phyloP scores from a whole-genome alignment of 257 asterid species.

The Solanum dulcamara region DNA sequence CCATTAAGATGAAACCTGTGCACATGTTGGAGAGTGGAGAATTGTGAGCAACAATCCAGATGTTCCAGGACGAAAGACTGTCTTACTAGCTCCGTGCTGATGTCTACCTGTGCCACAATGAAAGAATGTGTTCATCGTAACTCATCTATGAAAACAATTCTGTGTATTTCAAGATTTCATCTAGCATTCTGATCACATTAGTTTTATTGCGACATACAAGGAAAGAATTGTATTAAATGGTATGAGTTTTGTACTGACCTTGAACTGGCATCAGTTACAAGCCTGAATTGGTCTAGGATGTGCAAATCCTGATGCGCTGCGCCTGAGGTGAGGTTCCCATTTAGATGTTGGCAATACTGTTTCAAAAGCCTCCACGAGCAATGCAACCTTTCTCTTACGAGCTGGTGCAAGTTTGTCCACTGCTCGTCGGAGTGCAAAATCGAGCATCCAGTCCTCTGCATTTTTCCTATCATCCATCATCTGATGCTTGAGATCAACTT shows the following conservation, averaged over 20 bases:
- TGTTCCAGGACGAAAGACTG: background rate
- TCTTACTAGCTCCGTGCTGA: background rate
- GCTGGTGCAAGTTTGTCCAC: conserved; percentile 68
- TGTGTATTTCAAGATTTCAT: background rate
- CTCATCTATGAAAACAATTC: background rate
- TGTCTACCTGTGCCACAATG: background rate
- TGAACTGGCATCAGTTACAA: conserved; percentile 37
- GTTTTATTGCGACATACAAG: background rate
- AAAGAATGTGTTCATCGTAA: background rate
- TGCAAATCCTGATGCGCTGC: conserved; percentile 14
- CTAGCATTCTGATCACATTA: background rate
- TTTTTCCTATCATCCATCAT: conserved; percentile 54
- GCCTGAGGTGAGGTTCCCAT: conserved; percentile 24
- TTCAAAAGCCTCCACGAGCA: conserved; percentile 85
- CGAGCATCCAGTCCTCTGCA: conserved; percentile 90
- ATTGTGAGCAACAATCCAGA: background rate
- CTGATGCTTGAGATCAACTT: conserved; percentile 75
- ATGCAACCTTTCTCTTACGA: conserved; percentile 63
- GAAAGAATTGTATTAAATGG: background rate
- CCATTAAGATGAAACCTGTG: background rate
- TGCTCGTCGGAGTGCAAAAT: conserved; percentile 65
- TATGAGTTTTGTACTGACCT: conserved; percentile 13
- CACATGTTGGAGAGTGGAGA: background rate
- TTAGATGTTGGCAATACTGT: conserved; percentile 49
- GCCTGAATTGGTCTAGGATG: conserved; percentile 44